Evolutionary conservation across 1,284 basidiomycete genomes (phyloP).

Genomic region (Pseudozyma sp.): DNA sequence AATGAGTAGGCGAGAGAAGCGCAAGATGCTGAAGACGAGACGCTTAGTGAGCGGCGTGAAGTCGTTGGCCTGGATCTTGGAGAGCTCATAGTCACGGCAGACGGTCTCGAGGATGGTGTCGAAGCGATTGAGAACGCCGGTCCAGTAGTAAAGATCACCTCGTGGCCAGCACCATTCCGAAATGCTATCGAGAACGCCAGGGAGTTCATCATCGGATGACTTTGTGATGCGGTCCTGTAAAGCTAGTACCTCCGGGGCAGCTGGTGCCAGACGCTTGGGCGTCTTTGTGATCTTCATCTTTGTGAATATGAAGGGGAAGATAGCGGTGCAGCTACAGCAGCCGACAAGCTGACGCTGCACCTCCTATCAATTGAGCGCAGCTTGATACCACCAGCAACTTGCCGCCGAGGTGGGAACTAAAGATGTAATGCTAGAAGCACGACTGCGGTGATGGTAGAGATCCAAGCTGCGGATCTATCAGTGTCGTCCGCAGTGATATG

Average conservation of each 20-base stretch:
- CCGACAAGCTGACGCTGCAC: too few relatives aligned
- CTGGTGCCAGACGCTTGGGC: constrained; percentile 65
- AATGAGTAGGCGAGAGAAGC: constrained; percentile 87
- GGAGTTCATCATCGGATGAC: constrained; percentile 62
- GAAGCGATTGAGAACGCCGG: constrained; percentile 93
- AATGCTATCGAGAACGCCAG: constrained; percentile 55
- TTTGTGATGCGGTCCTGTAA: constrained; percentile 57
- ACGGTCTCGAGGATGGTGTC: constrained; percentile 86
- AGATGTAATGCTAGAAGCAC: background rate
- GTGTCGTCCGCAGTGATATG: background rate
- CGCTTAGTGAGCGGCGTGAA: constrained; percentile 83
- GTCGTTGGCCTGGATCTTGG: constrained; percentile 74
- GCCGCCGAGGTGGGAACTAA: background rate
- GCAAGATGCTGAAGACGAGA: constrained; percentile 82
- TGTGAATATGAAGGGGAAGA: background rate
- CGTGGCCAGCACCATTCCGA: constrained; percentile 89
- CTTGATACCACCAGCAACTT: background rate
- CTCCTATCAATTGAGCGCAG: too few relatives aligned
- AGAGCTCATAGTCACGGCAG: constrained; percentile 79
- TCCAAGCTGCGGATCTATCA: background rate
- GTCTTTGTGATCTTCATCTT: constrained; percentile 68
- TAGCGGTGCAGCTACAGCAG: constrained; percentile 16
- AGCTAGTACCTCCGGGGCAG: constrained; percentile 55
- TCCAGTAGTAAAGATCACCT: constrained; percentile 97
- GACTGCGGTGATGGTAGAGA: background rate